Evolutionary conservation across 2,329 filamentous ascomycete genomes (phyloP).

Genomic region (Simplicillium aogashimaense): DNA sequence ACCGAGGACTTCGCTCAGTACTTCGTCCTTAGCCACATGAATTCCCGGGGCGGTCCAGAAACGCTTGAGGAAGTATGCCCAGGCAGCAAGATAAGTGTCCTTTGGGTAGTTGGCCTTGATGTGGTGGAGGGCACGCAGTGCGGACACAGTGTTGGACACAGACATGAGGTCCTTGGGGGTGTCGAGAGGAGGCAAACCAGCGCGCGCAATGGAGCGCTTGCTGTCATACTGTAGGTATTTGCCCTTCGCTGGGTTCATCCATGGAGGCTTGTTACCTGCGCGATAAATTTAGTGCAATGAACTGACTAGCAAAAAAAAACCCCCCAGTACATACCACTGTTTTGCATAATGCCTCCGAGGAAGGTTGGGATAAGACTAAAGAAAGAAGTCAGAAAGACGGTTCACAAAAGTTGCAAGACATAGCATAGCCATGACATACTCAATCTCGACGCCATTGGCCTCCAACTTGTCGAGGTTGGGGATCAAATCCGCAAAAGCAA

Average conservation of each 20-base stretch:
- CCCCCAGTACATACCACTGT: slow-evolving; percentile 37
- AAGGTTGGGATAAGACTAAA: slow-evolving; percentile 61
- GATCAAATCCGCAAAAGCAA: slow-evolving; percentile 46
- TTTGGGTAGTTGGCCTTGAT: slow-evolving; percentile 49
- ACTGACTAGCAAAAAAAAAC: too few relatives aligned
- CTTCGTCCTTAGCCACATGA: slow-evolving; percentile 48
- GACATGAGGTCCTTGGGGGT: slow-evolving; percentile 33
- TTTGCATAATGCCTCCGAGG: slow-evolving; percentile 55
- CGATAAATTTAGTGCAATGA: not conserved
- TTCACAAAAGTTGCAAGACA: not conserved
- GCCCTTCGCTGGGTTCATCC: slow-evolving; percentile 59
- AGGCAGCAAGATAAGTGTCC: slow-evolving; percentile 39
- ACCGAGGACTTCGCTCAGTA: slow-evolving; percentile 31
- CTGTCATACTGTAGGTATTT: slow-evolving; percentile 38
- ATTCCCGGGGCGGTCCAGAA: slow-evolving; percentile 53
- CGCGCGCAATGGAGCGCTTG: slow-evolving; percentile 25
- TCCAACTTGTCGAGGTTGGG: slow-evolving; percentile 43
- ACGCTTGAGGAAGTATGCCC: slow-evolving; percentile 44
- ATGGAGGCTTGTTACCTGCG: slow-evolving; percentile 65
- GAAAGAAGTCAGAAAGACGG: slow-evolving; percentile 2
- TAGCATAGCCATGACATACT: slow-evolving; percentile 36
- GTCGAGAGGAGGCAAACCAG: slow-evolving; percentile 24
- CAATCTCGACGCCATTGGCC: slow-evolving; percentile 50
- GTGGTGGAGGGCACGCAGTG: slow-evolving; percentile 56
- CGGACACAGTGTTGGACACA: slow-evolving; percentile 34